These are phyloP conservation scores for Acanthochlamys bracteata DNA, from an alignment of 106 monocot species.

Conservation along the genomic window DNA sequence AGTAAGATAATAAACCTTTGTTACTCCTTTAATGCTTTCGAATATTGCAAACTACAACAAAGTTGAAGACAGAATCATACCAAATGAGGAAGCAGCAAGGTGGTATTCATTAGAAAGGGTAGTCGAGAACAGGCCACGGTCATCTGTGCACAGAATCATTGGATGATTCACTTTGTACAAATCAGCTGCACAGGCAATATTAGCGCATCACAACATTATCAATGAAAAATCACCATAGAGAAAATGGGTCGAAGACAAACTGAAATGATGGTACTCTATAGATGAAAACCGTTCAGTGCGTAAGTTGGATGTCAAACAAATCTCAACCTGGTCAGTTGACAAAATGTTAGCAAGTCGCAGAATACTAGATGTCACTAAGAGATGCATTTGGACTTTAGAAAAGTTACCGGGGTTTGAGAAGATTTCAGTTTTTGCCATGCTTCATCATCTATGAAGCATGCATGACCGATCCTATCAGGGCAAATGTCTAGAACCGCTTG, in stretches of 20 bases:
- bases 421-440: slow-evolving; percentile 68
- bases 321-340: slow-evolving; percentile 55
- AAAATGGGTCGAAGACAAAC: slow-evolving; percentile 45
- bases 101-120: slow-evolving; percentile 74
- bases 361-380: neutral
- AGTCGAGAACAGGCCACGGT: slow-evolving; percentile 82
- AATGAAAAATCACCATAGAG: neutral
- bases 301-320: slow-evolving; percentile 90
- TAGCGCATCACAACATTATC: neutral
- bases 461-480: slow-evolving; percentile 90
- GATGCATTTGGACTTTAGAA: neutral
- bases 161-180: slow-evolving; percentile 83
- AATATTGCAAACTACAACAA: no score
- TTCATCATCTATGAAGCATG: slow-evolving; percentile 62
- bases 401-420: slow-evolving; percentile 57
- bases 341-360: neutral
- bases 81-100: slow-evolving; percentile 71
- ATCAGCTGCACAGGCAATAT: slow-evolving; percentile 40
- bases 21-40: no score
- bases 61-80: slow-evolving; percentile 19
- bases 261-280: slow-evolving; percentile 77
- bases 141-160: slow-evolving; percentile 80
- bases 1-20: no score
- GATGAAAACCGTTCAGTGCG: slow-evolving; percentile 54
- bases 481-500: slow-evolving; percentile 70